Conservation (phyloP, 176 grass and related monocot species). For the Ensete ventricosum region DNA sequence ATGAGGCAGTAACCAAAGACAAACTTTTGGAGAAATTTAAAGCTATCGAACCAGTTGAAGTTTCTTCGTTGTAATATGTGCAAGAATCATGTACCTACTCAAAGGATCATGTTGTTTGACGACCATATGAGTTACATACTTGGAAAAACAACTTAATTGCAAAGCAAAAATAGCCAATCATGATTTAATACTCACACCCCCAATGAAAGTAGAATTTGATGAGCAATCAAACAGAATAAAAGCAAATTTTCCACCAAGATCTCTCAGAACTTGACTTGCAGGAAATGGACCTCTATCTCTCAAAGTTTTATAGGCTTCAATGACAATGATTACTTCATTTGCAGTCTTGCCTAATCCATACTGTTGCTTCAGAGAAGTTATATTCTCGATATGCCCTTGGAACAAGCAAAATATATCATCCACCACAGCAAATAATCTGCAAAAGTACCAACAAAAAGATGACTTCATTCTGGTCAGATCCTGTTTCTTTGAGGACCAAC, state of each 20-base stretch:
- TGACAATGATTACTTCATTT: constrained; percentile 73
- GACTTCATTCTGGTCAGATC: background rate
- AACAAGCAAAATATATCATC: constrained; percentile 91
- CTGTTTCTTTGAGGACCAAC: no score
- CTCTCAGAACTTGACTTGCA: constrained; percentile 81
- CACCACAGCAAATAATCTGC: constrained; percentile 67
- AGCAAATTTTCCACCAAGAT: constrained; percentile 61
- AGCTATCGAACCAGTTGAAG: no score
- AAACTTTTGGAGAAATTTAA: no score
- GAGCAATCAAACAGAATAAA: constrained; percentile 68
- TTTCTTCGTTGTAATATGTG: no score
- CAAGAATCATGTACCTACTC: no score
- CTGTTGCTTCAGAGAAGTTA: constrained; percentile 73
- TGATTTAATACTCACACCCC: constrained; percentile 43
- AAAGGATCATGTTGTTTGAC: no score
- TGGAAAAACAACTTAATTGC: background rate
- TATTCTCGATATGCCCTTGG: constrained; percentile 78
- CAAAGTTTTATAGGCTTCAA: constrained; percentile 77
- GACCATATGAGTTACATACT: background rate
- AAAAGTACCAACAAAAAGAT: constrained; percentile 1
- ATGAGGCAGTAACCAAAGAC: no score
- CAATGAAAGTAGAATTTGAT: constrained; percentile 60
- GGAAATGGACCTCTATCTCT: constrained; percentile 71
- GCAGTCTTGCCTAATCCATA: constrained; percentile 75
- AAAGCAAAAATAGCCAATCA: background rate